Base-by-base conservation (phyloP, 805 yeast species). In the Wickerhamiella nectarea region DNA sequence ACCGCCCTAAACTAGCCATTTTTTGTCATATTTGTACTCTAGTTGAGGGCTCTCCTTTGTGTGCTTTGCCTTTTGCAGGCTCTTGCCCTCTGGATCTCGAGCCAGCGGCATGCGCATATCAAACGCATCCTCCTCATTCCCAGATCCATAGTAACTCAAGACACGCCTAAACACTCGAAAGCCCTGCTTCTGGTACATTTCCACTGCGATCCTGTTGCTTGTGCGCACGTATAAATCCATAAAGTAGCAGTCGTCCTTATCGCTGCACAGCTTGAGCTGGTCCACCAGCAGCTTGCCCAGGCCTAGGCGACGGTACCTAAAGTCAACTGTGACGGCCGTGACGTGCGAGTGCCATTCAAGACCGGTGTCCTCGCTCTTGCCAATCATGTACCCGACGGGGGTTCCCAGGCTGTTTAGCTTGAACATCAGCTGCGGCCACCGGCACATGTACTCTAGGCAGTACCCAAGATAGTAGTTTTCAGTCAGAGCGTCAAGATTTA, bases 311-410 rank as follows among this genome's bases (percentile, higher is more conserved):
- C 99, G 65, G 59, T 80, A 89, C 42, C 75, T 78, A 10, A 83
- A 78, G 47, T 80, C 80, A 1, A 91, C 80, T 0, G 97, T 86
- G 3, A 91, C 95, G 0, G 98, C 97, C 0, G 97, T 85, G 40
- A 91, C 86, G 60, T 91, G 99, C 1, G 94, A 75, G 57, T 91
- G 99, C 95, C 96, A 89, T 47, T 86, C 91, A 38, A 70, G 74
- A 4, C 71, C 75, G 29, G 67, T 67, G 0, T 98, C 98, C 59
- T 91, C 98, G 1, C 94, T 78, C 60, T 91, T 91, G n/a, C 93
- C 97, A 76, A 91, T 76, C 94, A 91, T 59, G 48, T 61, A 60
- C 6, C 70, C 68, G 0, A 66, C 61, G 11, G 65, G 55, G 7
- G 57, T 56, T 29, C 50, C 45, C 3, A 56, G 47, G 31, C 52